Evolutionary conservation across 257 asterid species (phyloP), one percentile per base, ranked within the genome.

Genomic region (Ehretia macrophylla): DNA sequence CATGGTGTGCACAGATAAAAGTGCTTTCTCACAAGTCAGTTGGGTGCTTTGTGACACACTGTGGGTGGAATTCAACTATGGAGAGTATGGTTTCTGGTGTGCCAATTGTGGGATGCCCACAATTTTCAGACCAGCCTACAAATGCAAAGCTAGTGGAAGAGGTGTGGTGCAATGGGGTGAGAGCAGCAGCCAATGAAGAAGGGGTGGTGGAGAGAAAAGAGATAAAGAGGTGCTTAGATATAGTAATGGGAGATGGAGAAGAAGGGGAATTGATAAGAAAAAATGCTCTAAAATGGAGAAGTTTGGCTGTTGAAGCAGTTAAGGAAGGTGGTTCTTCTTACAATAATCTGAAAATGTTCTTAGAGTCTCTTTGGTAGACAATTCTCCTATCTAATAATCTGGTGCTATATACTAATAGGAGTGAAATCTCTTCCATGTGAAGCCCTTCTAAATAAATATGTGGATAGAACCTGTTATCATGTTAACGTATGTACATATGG

Each of bases 111-210:
- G 78, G 79, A 8, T 77, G 72, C 47, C 90, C 90, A 10, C 84
- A 70, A 8, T 78, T 72, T 45, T 67, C 90, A 0, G 90, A 85
- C 4, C 87, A 85, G 38, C 45, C 57, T 0, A 82, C 87, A 0
- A 80, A 80, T 55, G 84, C 75, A 8, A 82, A 82, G 76, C 42
- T 85, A 63, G 71, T 82, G 38, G 84, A 80, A n/a, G 87, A 85
- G 42, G 87, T 82, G 12, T 85, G 90, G 85, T 68, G 80, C 1
- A 68, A 22, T 40, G 90, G 94, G 12, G 59, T 82, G 1, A 78
- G 84, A 52, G 87, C 81, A 35, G 67, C 44, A 55, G 37, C 37
- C 2, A 79, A 68, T 23, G 87, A 71, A 20, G 72, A 77, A 17
- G 75, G 72, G 1, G 23, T 70, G 1, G 58, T 78, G 4, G 74